Conservation (phyloP, 306 rosid species). For the Datisca glomerata region DNA sequence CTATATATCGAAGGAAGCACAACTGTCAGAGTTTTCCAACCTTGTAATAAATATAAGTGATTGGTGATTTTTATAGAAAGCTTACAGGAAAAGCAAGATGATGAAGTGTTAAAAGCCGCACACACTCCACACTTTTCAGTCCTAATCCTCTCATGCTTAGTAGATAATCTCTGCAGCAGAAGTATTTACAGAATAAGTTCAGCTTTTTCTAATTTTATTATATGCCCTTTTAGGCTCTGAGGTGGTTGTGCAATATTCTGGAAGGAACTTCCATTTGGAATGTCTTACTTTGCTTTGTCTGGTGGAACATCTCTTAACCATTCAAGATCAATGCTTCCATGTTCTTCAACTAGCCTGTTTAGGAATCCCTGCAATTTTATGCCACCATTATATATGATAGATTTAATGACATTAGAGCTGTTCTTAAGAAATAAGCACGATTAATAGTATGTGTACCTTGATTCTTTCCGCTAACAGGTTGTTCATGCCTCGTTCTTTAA, state of each 20-base stretch:
- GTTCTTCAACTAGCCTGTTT: slow-evolving; percentile 65
- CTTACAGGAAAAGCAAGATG: slow-evolving; percentile 96
- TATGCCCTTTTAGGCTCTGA: neutral
- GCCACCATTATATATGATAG: too few species aligned
- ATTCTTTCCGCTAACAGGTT: slow-evolving; percentile 91
- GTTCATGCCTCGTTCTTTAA: slow-evolving; percentile 83
- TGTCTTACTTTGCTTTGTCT: slow-evolving; percentile 66
- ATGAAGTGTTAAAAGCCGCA: slow-evolving; percentile 86
- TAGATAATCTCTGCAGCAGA: slow-evolving; percentile 62
- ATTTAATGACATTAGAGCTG: neutral
- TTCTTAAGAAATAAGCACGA: too few species aligned
- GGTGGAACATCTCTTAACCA: slow-evolving; percentile 94
- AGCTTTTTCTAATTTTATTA: neutral
- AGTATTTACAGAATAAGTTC: too few species aligned
- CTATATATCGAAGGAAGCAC: slow-evolving; percentile 31
- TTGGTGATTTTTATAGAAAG: slow-evolving; percentile 12
- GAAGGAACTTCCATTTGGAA: slow-evolving; percentile 16
- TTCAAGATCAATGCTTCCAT: slow-evolving; percentile 82
- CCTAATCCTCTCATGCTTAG: slow-evolving; percentile 82
- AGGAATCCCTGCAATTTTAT: slow-evolving; percentile 64
- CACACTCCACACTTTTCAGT: slow-evolving; percentile 91
- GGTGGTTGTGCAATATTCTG: neutral
- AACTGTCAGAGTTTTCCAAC: too few species aligned
- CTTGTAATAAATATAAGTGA: too few species aligned
- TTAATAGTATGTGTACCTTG: slow-evolving; percentile 50